phyloP scores from a whole-genome alignment of 441 rosid species.

The Corymbia citriodora region DNA sequence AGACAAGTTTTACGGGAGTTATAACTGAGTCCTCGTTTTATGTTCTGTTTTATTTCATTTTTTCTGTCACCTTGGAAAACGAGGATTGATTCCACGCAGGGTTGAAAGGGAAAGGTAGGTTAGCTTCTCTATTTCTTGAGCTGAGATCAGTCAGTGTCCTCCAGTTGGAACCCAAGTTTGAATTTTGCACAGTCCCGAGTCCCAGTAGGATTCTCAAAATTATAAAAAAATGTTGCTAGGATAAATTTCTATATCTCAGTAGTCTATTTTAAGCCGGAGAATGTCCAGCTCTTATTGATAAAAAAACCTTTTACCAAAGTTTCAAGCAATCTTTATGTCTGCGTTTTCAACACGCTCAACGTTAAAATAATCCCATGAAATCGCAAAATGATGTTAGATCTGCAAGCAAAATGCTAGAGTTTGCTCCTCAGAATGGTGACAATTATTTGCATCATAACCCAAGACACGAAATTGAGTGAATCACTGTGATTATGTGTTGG shows the following conservation, averaged over 20 bases:
- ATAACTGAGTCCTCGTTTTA: neutral
- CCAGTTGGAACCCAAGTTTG: neutral
- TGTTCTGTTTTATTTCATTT: neutral
- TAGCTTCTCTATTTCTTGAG: neutral
- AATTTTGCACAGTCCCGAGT: neutral
- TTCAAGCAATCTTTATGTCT: neutral
- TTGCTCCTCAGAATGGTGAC: neutral
- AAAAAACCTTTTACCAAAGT: neutral
- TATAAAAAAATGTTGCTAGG: neutral
- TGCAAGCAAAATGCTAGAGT: neutral
- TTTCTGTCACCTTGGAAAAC: neutral
- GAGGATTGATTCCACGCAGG: neutral
- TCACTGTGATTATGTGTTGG: neutral
- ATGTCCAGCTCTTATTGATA: neutral
- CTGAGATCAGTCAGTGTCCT: neutral
- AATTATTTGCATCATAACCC: neutral
- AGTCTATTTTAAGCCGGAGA: neutral
- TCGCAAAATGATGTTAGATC: neutral
- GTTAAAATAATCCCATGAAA: neutral
- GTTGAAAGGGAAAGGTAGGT: neutral
- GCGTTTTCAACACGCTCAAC: neutral
- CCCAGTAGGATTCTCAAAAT: neutral
- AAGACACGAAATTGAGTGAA: neutral
- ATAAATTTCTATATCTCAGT: neutral
- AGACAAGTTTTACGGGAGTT: neutral